Conservation (phyloP, 2,329 filamentous ascomycete genomes). For the Phaeoacremonium minimum region DNA sequence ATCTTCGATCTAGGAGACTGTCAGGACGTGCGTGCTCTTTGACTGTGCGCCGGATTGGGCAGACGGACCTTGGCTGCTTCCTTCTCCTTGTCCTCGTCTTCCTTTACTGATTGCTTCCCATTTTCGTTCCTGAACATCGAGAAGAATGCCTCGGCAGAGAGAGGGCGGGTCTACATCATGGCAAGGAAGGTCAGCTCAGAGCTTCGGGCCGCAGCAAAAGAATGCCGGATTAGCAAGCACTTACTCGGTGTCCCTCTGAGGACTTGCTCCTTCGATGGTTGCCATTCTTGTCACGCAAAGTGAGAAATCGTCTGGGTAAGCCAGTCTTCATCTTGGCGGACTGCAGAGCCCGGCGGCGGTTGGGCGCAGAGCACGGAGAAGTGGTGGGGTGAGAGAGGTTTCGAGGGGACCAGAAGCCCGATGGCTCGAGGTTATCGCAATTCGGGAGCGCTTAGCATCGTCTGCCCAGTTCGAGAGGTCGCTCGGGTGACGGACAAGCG, state of each 20-base stretch:
- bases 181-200: slow-evolving; percentile 9
- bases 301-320: slow-evolving; percentile 63
- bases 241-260: slow-evolving; percentile 49
- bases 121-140: slow-evolving; percentile 61
- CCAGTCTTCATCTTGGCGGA: slow-evolving; percentile 43
- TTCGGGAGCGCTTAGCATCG: background rate
- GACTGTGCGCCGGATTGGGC: slow-evolving; percentile 1
- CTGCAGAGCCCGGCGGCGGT: slow-evolving; percentile 1
- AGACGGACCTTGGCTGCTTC: slow-evolving; percentile 33
- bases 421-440: slow-evolving; percentile 12
- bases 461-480: background rate
- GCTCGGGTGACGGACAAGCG: too few relatives aligned
- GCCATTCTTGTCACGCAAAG: slow-evolving; percentile 62
- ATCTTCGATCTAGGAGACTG: slow-evolving; percentile 31
- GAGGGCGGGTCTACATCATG: slow-evolving; percentile 40
- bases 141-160: slow-evolving; percentile 54
- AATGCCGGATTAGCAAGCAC: slow-evolving; percentile 9
- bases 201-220: background rate
- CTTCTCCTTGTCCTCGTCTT: slow-evolving; percentile 48
- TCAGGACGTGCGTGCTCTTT: background rate
- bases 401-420: slow-evolving; percentile 12
- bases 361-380: background rate
- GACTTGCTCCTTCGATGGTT: slow-evolving; percentile 50
- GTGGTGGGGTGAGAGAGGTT: slow-evolving; percentile 3
- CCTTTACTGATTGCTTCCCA: slow-evolving; percentile 49